Conservation (phyloP, 1,284 basidiomycete genomes). For the Caloboletus inedulis region DNA sequence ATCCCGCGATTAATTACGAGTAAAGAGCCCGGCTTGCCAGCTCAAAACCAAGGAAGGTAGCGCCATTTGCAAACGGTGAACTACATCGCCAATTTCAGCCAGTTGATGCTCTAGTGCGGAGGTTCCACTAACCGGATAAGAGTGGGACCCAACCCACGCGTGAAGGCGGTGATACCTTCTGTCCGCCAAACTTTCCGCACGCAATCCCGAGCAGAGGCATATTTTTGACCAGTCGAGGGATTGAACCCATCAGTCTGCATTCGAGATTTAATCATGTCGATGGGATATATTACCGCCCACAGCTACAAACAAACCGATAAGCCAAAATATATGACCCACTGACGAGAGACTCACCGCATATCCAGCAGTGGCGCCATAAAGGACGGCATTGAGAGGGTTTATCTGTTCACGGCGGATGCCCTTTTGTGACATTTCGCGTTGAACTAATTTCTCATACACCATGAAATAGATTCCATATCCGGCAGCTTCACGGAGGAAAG, state of each 20-base stretch:
- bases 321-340: not conserved
- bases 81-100: constrained; percentile 38
- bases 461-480: constrained; percentile 92
- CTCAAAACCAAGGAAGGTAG: constrained; percentile 92
- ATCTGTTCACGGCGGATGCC: constrained; percentile 75
- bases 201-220: constrained; percentile 80
- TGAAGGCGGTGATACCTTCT: constrained; percentile 85
- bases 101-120: constrained; percentile 6
- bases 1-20: constrained; percentile 21
- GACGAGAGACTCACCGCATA: constrained; percentile 59
- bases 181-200: constrained; percentile 76
- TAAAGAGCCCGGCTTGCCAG: constrained; percentile 72
- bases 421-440: constrained; percentile 73
- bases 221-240: constrained; percentile 71
- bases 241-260: constrained; percentile 93
- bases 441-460: constrained; percentile 90
- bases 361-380: constrained; percentile 85
- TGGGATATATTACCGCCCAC: constrained; percentile 86
- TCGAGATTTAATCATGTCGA: constrained; percentile 93
- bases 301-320: constrained; percentile 43
- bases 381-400: constrained; percentile 69
- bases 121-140: constrained; percentile 69
- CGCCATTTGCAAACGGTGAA: constrained; percentile 88
- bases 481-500: constrained; percentile 80
- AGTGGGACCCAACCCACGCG: constrained; percentile 86